Conservation (phyloP, 2,329 filamentous ascomycete genomes). For the Blastomyces emzantsi region DNA sequence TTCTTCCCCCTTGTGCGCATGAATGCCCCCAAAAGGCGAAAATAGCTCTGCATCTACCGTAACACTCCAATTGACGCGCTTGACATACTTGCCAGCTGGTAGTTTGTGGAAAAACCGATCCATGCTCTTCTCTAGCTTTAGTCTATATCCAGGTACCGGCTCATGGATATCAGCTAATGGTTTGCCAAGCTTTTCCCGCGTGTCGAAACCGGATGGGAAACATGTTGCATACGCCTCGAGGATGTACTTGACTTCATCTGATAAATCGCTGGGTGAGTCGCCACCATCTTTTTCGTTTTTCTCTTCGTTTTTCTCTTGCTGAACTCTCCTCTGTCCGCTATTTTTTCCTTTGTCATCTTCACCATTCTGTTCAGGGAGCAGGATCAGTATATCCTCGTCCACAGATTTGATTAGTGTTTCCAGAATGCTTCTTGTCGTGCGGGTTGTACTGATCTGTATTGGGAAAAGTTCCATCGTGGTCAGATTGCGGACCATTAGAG, state of each 20-base stretch:
- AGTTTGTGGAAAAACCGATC: conserved; percentile 51
- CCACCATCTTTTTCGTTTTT: not conserved
- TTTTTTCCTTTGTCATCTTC: conserved; percentile 20
- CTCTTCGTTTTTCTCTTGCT: conserved; percentile 10
- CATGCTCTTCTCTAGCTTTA: conserved; percentile 52
- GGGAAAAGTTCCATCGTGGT: conserved; percentile 39
- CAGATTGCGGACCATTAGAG: conserved; percentile 37
- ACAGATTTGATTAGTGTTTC: conserved; percentile 43
- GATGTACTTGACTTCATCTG: conserved; percentile 37
- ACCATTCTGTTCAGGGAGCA: conserved; percentile 41
- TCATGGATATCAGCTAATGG: conserved; percentile 48
- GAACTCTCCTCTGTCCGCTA: conserved; percentile 1
- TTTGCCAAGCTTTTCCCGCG: conserved; percentile 46
- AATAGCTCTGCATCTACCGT: conserved; percentile 34
- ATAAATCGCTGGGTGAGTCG: not conserved
- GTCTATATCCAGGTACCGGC: conserved; percentile 50
- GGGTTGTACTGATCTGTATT: conserved; percentile 23
- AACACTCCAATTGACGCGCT: conserved; percentile 45
- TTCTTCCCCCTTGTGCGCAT: conserved; percentile 22
- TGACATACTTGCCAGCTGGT: conserved; percentile 46
- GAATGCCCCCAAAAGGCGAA: conserved; percentile 31
- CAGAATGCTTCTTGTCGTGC: conserved; percentile 35
- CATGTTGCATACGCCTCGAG: conserved; percentile 49
- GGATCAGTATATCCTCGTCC: conserved; percentile 53
- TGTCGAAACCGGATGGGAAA: conserved; percentile 52